Evolutionary conservation across 345 rosid species (phyloP).

Genomic region (Abelmoschus esculentus): DNA sequence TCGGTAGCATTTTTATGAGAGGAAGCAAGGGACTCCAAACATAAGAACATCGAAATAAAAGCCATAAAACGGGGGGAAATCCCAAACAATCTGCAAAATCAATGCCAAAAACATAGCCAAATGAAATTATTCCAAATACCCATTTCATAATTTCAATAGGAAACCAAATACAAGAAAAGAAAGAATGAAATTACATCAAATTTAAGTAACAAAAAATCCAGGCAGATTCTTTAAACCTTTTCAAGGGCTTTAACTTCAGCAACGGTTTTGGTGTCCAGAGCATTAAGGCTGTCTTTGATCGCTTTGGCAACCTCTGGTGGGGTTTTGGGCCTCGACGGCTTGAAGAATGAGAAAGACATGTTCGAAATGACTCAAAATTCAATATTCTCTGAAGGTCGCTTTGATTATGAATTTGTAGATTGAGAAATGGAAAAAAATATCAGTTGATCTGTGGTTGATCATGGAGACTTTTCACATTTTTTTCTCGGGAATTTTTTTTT

Average conservation of each 20-base stretch:
- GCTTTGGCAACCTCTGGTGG: slow-evolving; percentile 75
- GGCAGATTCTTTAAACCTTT: slow-evolving; percentile 35
- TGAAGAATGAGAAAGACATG: slow-evolving; percentile 95
- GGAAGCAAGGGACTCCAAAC: not conserved
- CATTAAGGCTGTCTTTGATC: slow-evolving; percentile 77
- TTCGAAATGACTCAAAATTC: slow-evolving; percentile 7
- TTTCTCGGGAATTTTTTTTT: no score
- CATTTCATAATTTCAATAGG: slow-evolving; percentile 1
- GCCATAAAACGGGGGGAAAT: not conserved
- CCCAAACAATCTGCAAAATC: not conserved
- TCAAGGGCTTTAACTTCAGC: slow-evolving; percentile 94
- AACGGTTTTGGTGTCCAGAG: slow-evolving; percentile 88
- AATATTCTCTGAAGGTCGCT: not conserved
- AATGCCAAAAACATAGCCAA: slow-evolving; percentile 7
- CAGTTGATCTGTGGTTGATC: not conserved
- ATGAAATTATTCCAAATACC: slow-evolving; percentile 8
- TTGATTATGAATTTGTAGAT: not conserved
- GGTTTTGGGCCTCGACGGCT: slow-evolving; percentile 87
- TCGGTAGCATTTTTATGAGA: not conserved
- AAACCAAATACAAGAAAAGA: not conserved
- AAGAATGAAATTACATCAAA: not conserved
- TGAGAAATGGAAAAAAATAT: not conserved
- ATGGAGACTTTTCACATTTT: not conserved
- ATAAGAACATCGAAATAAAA: not conserved
- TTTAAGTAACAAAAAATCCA: not conserved